phyloP scores from a whole-genome alignment of 73 alveolate species.

The Tetrahymena thermophila region DNA sequence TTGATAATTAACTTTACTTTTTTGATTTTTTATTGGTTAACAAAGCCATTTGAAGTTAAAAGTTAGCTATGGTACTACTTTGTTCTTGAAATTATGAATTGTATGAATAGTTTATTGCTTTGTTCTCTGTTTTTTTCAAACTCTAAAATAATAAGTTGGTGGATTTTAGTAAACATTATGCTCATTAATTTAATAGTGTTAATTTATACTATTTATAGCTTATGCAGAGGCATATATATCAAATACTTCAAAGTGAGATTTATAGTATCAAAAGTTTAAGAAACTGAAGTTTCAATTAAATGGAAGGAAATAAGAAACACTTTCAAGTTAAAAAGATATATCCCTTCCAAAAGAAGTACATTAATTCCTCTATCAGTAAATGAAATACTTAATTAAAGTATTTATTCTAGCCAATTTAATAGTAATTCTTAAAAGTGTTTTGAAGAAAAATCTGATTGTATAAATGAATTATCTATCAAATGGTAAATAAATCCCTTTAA shows the following conservation, averaged over 20 bases:
- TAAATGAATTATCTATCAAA: not conserved
- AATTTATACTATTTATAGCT: not conserved
- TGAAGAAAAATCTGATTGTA: not conserved
- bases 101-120: not conserved
- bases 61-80: not conserved
- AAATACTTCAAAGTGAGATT: not conserved
- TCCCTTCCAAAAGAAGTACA: not conserved
- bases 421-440: not conserved
- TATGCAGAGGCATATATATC: not conserved
- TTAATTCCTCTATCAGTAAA: not conserved
- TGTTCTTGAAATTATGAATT: not conserved
- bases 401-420: not conserved
- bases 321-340: not conserved
- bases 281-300: not conserved
- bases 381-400: not conserved
- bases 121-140: not conserved
- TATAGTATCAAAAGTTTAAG: not conserved
- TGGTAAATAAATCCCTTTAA: not conserved
- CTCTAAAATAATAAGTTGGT: not conserved
- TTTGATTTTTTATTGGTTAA: not conserved
- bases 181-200: not conserved
- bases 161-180: not conserved
- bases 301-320: not conserved
- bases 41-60: not conserved
- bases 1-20: not conserved